Evolutionary conservation across 2,329 filamentous ascomycete genomes (phyloP).

Genomic region (Venturia nashicola): DNA sequence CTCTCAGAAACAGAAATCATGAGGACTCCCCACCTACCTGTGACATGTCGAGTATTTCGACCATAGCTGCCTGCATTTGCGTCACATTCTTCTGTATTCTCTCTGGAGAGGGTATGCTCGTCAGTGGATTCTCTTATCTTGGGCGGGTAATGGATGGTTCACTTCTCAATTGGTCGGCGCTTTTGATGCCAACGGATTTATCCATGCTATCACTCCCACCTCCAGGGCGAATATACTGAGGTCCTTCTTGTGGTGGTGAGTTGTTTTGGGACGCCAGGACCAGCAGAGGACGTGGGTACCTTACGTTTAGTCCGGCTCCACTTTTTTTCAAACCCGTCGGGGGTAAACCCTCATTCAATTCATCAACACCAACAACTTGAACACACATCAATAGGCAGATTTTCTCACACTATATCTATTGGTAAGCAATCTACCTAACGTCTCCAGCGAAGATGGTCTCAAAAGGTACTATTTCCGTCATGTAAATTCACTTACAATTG

Average conservation of each 20-base stretch:
- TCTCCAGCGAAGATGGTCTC: no score
- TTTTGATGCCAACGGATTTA: not conserved
- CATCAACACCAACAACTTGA: not conserved
- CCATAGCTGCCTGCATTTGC: not conserved
- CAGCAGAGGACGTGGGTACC: no score
- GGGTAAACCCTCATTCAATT: no score
- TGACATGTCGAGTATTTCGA: slow-evolving; percentile 1
- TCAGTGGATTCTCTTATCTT: not conserved
- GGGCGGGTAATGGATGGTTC: not conserved
- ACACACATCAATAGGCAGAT: not conserved
- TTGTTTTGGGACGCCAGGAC: not conserved
- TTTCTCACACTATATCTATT: no score
- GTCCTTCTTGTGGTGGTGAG: not conserved
- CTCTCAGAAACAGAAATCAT: not conserved
- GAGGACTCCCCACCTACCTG: not conserved
- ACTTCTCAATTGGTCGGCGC: not conserved
- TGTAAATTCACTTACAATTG: no score
- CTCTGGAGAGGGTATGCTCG: not conserved
- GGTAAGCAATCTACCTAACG: no score
- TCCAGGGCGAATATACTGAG: not conserved
- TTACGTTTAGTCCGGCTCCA: not conserved
- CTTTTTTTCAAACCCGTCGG: not conserved
- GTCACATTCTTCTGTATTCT: not conserved
- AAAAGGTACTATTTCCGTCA: no score
- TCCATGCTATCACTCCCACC: not conserved